Evolutionary conservation across 768 basidiomycete genomes (phyloP).

Genomic region (Naematelia encephala): DNA sequence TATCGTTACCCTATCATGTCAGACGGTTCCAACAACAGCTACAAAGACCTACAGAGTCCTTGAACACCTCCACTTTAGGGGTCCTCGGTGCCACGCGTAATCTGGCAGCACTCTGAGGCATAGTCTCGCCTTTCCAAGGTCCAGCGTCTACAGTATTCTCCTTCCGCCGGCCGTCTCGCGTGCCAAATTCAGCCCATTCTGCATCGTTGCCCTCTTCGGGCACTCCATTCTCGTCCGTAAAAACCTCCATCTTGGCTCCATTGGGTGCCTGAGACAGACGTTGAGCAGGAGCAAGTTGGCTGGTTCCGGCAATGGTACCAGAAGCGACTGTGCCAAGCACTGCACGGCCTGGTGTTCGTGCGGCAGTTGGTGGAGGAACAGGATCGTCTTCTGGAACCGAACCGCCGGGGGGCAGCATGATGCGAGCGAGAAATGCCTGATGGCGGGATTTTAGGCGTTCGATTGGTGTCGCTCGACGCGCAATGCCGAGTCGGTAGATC

Average conservation of each 20-base stretch:
- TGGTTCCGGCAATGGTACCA: slow-evolving; percentile 48
- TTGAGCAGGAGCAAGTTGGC: slow-evolving; percentile 28
- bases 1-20: slow-evolving; percentile 23
- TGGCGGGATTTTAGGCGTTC: slow-evolving; percentile 80
- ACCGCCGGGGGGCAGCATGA: slow-evolving; percentile 55
- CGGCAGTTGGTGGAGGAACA: background rate
- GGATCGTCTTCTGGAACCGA: slow-evolving; percentile 39
- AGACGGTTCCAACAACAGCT: background rate
- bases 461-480: slow-evolving; percentile 72
- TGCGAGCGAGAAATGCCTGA: slow-evolving; percentile 65
- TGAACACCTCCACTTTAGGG: slow-evolving; percentile 54
- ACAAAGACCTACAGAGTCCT: slow-evolving; percentile 50
- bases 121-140: slow-evolving; percentile 53
- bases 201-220: slow-evolving; percentile 38
- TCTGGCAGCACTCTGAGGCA: slow-evolving; percentile 48
- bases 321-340: slow-evolving; percentile 34
- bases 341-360: slow-evolving; percentile 31
- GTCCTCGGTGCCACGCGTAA: slow-evolving; percentile 43
- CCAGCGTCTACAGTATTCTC: slow-evolving; percentile 53
- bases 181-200: slow-evolving; percentile 54
- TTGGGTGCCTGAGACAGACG: slow-evolving; percentile 34
- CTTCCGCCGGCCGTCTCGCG: slow-evolving; percentile 52
- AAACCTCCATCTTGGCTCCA: slow-evolving; percentile 48
- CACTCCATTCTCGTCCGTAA: slow-evolving; percentile 45
- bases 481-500: slow-evolving; percentile 77